These are phyloP conservation scores for Conticribra guillardii DNA, from an alignment of 108 stramenopile genomes.

Conservation along the genomic window DNA sequence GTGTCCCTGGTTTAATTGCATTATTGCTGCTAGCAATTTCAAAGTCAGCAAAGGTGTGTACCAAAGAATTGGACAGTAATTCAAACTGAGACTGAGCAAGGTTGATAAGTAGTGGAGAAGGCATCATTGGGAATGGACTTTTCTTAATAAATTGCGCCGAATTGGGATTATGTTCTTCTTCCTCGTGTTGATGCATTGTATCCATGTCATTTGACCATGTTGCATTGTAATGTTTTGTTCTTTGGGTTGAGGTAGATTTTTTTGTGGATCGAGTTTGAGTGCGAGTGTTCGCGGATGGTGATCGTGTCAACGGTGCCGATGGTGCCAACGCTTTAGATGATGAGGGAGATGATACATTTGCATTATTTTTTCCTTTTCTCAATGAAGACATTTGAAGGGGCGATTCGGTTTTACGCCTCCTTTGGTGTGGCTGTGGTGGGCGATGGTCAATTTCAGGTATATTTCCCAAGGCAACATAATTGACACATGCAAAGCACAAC, in stretches of 20 bases:
- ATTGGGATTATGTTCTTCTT: background rate
- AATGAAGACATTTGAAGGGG: no score
- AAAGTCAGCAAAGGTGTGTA: conserved; percentile 11
- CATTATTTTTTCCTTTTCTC: background rate
- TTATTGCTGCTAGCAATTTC: conserved; percentile 12
- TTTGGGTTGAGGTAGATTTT: background rate
- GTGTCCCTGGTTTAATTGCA: conserved; percentile 16
- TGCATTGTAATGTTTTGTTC: background rate
- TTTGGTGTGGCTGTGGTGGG: no score
- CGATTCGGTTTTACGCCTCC: no score
- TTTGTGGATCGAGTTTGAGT: background rate
- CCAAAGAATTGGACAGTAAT: conserved; percentile 70
- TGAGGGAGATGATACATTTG: background rate
- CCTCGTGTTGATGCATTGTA: background rate
- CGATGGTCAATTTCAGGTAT: no score
- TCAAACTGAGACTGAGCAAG: conserved; percentile 84
- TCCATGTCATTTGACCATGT: conserved; percentile 24
- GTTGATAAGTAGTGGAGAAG: conserved; percentile 65
- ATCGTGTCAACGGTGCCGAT: conserved; percentile 12
- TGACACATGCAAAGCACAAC: no score
- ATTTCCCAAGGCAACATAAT: no score
- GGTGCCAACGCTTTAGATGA: no score
- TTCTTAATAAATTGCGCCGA: background rate
- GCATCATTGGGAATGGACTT: conserved; percentile 75
- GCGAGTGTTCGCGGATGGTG: conserved; percentile 4